These are phyloP conservation scores for Diaporthe velutina DNA, from an alignment of 2,329 filamentous ascomycete genomes.

Conservation along the genomic window DNA sequence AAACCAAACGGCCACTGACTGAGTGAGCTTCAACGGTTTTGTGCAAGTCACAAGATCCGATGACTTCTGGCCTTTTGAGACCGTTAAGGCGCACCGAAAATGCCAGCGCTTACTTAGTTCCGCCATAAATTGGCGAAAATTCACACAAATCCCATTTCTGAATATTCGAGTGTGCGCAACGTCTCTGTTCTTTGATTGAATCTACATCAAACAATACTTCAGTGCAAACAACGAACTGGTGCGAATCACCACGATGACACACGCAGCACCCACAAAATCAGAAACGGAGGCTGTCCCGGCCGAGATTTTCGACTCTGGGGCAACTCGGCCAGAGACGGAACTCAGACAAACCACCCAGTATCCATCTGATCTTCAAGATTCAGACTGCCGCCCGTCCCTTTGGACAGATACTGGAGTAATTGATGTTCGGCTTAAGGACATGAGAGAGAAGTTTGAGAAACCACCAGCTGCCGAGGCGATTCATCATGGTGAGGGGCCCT, in stretches of 20 bases:
- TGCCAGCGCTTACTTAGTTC: conserved; percentile 3
- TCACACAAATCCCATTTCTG: not conserved
- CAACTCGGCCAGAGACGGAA: not conserved
- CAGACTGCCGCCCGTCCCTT: not conserved
- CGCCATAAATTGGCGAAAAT: not conserved
- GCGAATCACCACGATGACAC: not conserved
- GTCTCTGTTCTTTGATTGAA: not conserved
- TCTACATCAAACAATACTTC: not conserved
- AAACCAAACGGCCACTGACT: not conserved
- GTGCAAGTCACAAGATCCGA: not conserved
- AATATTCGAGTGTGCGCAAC: not conserved
- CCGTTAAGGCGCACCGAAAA: not conserved
- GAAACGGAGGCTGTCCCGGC: not conserved
- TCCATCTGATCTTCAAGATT: not conserved
- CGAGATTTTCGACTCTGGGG: not conserved
- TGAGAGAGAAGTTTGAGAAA: not conserved
- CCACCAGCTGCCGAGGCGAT: not conserved
- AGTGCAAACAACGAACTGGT: not conserved
- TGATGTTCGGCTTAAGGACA: not conserved
- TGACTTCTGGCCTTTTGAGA: not conserved
- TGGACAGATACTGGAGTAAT: not conserved
- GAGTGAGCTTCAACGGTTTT: not conserved
- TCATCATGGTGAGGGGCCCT: not conserved
- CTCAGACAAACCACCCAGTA: not conserved
- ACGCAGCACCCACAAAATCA: not conserved